Percentiles rank a stretch among this genome's conserved stretches.
Evolutionary conservation across 2,329 filamentous ascomycete species (phyloP).

Genomic region (Paecilomyces variotii): DNA sequence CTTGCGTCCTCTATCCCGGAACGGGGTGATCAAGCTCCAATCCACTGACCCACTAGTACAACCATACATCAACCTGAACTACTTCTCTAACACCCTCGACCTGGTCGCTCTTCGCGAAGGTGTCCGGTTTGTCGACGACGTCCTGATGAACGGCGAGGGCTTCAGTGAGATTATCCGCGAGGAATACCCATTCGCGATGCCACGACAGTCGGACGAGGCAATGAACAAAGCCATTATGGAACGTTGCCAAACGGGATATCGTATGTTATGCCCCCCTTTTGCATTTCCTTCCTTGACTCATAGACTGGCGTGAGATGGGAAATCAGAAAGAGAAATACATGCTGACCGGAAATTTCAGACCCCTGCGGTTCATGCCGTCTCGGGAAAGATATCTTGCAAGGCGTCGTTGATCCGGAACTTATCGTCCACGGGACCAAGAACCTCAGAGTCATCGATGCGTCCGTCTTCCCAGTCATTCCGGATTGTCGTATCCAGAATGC

Average conservation of each 20-base stretch:
- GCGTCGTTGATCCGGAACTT: constrained; percentile 41
- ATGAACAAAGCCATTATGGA: constrained; percentile 53
- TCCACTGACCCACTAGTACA: constrained; percentile 27
- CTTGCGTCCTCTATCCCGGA: constrained; percentile 36
- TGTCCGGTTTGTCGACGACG: constrained; percentile 45
- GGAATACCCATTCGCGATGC: constrained; percentile 55
- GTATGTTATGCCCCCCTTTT: constrained; percentile 5
- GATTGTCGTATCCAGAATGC: constrained; percentile 53
- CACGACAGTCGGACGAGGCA: constrained; percentile 45
- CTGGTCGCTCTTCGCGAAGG: constrained; percentile 51
- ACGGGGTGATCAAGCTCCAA: constrained; percentile 35
- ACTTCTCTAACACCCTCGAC: constrained; percentile 42
- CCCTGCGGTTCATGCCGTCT: constrained; percentile 51
- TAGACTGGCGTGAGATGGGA: no score
- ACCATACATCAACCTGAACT: constrained; percentile 36
- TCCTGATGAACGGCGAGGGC: constrained; percentile 50
- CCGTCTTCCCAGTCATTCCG: constrained; percentile 48
- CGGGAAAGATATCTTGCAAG: constrained; percentile 24
- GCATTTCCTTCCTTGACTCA: background rate
- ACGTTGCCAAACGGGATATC: constrained; percentile 45
- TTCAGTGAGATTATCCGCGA: constrained; percentile 39
- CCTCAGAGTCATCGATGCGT: constrained; percentile 50
- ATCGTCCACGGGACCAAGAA: constrained; percentile 48
- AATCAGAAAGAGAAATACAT: background rate
- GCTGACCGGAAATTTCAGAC: constrained; percentile 18